Conservation (phyloP, 306 rosid genomes). For the Casuarina glauca region DNA sequence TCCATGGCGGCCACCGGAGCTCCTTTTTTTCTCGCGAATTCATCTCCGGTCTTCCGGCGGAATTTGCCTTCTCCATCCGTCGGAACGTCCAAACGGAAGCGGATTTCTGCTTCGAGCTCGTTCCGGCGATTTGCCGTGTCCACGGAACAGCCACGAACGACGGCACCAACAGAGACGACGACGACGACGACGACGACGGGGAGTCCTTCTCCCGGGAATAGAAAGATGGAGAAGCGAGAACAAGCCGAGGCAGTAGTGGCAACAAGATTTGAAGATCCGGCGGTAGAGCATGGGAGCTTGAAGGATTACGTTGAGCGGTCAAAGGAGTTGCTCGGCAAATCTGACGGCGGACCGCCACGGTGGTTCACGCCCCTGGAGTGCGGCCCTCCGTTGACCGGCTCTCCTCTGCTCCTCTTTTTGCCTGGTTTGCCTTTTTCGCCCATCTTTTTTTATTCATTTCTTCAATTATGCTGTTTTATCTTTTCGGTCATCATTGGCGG, state of each 20-base stretch:
- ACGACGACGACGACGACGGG: neutral
- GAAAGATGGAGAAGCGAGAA: conserved; percentile 12
- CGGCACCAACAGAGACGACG: neutral
- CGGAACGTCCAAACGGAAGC: conserved; percentile 10
- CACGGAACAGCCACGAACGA: conserved; percentile 24
- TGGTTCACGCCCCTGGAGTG: conserved; percentile 85
- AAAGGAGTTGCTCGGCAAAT: conserved; percentile 35
- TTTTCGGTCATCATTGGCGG: no score
- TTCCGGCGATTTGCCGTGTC: conserved; percentile 34
- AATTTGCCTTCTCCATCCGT: neutral
- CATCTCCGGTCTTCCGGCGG: conserved; percentile 23
- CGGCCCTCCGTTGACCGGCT: conserved; percentile 38
- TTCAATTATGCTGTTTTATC: neutral
- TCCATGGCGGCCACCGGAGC: conserved; percentile 52
- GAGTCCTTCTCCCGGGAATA: conserved; percentile 7
- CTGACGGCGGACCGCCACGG: conserved; percentile 75
- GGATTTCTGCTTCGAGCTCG: neutral
- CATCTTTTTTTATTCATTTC: neutral
- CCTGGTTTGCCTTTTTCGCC: conserved; percentile 51
- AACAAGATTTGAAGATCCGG: neutral
- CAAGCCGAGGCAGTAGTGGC: conserved; percentile 5
- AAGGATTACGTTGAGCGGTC: conserved; percentile 53
- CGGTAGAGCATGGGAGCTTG: conserved; percentile 25
- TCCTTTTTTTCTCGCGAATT: conserved; percentile 19
- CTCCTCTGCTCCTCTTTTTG: conserved; percentile 74